Percentiles rank a stretch among this genome's conserved stretches.
phyloP scores from a whole-genome alignment of 176 grass and related monocot species.

The Oryza brachyantha region DNA sequence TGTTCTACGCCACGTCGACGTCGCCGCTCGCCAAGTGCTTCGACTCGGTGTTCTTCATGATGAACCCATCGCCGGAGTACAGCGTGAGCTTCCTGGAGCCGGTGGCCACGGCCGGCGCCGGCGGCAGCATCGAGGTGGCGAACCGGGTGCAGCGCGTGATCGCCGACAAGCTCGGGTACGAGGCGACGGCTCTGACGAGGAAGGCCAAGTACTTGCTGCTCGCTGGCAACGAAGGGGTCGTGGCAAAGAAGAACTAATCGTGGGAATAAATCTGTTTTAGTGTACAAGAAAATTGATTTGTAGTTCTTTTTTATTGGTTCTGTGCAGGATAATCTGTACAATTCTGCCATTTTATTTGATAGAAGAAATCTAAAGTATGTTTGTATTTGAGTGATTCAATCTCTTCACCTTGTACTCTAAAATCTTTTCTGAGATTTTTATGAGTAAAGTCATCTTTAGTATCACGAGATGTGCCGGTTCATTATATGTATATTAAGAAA shows the following conservation, averaged over 20 bases:
- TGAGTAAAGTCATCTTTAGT: no score
- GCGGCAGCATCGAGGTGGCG: conserved; percentile 33
- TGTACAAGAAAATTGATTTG: neutral
- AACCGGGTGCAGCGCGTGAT: conserved; percentile 48
- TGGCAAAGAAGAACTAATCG: neutral
- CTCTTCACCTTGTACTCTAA: no score
- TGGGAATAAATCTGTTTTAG: neutral
- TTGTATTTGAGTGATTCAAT: no score
- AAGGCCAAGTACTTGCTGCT: conserved; percentile 70
- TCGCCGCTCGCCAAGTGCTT: conserved; percentile 45
- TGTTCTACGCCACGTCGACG: conserved; percentile 73
- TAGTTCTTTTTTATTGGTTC: no score
- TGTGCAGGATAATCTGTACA: no score
- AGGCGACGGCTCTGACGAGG: conserved; percentile 53
- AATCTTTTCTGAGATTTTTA: no score
- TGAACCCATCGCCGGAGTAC: conserved; percentile 50
- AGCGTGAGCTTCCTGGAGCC: conserved; percentile 44
- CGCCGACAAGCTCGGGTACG: conserved; percentile 51
- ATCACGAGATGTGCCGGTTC: no score
- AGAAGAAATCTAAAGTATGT: no score
- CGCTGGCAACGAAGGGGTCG: conserved; percentile 52
- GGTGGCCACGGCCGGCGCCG: conserved; percentile 14
- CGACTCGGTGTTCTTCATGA: conserved; percentile 57
- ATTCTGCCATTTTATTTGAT: no score
- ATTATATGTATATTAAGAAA: no score